Evolutionary conservation across 1,284 basidiomycete species (phyloP).

Genomic region (Cutaneotrichosporon cavernicola): DNA sequence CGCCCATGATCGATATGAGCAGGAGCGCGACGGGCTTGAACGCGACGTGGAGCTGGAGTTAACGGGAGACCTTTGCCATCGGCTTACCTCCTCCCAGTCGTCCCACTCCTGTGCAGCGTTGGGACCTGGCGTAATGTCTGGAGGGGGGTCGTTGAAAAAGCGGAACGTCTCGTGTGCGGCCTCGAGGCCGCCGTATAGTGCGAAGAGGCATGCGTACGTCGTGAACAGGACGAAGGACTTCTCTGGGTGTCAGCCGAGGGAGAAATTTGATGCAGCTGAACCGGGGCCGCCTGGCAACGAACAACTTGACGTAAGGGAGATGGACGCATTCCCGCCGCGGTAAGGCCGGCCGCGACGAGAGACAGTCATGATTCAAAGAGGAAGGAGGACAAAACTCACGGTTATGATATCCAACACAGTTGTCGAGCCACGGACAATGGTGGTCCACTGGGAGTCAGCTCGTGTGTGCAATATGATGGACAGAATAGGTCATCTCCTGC

Average conservation of each 20-base stretch:
- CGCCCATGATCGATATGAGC: constrained; percentile 63
- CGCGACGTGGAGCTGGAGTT: constrained; percentile 56
- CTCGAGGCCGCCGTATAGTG: constrained; percentile 63
- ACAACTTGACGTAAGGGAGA: too few relatives aligned
- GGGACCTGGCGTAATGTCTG: constrained; percentile 6
- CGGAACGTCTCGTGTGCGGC: constrained; percentile 63
- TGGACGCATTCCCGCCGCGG: too few relatives aligned
- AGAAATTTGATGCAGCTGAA: not conserved
- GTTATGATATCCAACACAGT: constrained; percentile 79
- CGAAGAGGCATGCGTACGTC: constrained; percentile 64
- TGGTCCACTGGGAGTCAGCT: constrained; percentile 60
- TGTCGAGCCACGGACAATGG: constrained; percentile 84
- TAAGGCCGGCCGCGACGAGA: too few relatives aligned
- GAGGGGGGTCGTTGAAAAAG: constrained; percentile 61
- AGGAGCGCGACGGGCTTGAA: constrained; percentile 67
- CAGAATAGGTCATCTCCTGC: constrained; percentile 30
- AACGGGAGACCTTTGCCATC: constrained; percentile 10
- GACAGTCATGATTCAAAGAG: not conserved
- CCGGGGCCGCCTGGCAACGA: too few relatives aligned
- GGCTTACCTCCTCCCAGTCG: constrained; percentile 11
- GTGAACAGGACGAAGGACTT: constrained; percentile 82
- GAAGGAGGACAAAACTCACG: constrained; percentile 43
- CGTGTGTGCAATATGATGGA: not conserved
- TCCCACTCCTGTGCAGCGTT: constrained; percentile 12
- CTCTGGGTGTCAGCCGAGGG: constrained; percentile 47